Percentiles rank a stretch among this genome's conserved stretches.
phyloP scores from a whole-genome alignment of 768 basidiomycete species.

The Podaxis mareebaensis region DNA sequence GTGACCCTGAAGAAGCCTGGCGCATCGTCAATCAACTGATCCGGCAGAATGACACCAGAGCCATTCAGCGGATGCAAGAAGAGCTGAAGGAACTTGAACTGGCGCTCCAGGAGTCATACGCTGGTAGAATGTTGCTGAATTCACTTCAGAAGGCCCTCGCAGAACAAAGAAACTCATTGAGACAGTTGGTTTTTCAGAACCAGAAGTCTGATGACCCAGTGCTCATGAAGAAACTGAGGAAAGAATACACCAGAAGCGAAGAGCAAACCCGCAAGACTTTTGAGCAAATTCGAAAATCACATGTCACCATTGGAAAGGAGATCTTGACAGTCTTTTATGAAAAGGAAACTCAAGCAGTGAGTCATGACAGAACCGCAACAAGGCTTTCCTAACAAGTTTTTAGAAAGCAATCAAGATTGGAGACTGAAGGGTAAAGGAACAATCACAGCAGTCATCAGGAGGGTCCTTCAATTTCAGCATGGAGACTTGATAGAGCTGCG shows the following conservation, averaged over 20 bases:
- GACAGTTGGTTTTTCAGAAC: background rate
- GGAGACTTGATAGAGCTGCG: slow-evolving; percentile 44
- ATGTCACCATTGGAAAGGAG: background rate
- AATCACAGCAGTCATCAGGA: slow-evolving; percentile 22
- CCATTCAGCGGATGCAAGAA: background rate
- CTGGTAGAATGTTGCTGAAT: background rate
- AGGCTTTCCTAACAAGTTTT: background rate
- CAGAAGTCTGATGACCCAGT: background rate
- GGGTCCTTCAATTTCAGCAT: slow-evolving; percentile 63
- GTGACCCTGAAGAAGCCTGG: slow-evolving; percentile 11
- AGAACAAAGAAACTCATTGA: slow-evolving; percentile 1
- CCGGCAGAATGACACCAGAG: background rate
- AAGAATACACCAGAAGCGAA: slow-evolving; percentile 7
- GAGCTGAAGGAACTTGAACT: slow-evolving; percentile 3
- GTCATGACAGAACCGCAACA: background rate
- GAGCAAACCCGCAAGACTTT: slow-evolving; percentile 4
- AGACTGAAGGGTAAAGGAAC: background rate
- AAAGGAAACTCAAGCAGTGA: background rate
- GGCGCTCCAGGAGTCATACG: background rate
- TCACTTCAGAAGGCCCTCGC: slow-evolving; percentile 8
- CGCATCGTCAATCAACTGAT: slow-evolving; percentile 7
- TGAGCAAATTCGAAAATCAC: background rate
- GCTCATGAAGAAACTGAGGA: slow-evolving; percentile 1
- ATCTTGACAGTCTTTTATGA: background rate
- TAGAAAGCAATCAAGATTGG: background rate